Evolutionary conservation across 2,329 filamentous ascomycete species (phyloP), one percentile per base, ranked within the genome.

Genomic region (Aspergillus japonicus): DNA sequence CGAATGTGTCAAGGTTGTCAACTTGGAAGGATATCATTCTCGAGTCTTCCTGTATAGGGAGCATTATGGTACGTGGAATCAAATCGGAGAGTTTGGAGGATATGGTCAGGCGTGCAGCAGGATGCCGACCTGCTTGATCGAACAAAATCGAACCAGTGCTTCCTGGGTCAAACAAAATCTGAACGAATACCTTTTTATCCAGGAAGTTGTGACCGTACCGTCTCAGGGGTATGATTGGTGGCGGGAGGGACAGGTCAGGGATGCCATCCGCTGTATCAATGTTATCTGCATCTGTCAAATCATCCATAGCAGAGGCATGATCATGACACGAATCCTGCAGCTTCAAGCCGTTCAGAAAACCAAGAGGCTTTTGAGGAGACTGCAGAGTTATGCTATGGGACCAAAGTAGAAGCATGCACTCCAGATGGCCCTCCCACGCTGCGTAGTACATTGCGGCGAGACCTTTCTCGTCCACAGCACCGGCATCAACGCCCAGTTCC

Each of bases 121-220:
- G 95, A 70, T 99, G 96, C 74, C 97, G 96, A 72, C 91, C 92
- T 68, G 96, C 91, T 72, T 97, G 94, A 79, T 98, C 97, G 78
- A 99, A 99, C n/a, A 90, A 79, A 54, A 99, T 88, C 0, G 95
- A 90, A 53, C 95, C 84, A 11, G 64, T 64, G 21, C 68, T 72
- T 29, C 80, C 86, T 61, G 89, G 88, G 54, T 94, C 91, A 69
- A 99, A 98, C 67, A 85, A 91, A 64, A 99, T 89, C 69, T 97
- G 91, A 12, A 99, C 88, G 64, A 97, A 96, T 0, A 93, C 96
- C 79, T 98, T 99, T 31, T 92, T 96, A 71, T 99, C 95, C 39
- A 99, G 83, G 82, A 99, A 99, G 76, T 98, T 99, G 79, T 99
- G 95, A 16, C 95, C 95, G 69, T 99, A 99, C 68, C 95, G 86